Evolutionary conservation across 108 stramenopile genomes (phyloP).

Genomic region (Skeletonema marinoi): DNA sequence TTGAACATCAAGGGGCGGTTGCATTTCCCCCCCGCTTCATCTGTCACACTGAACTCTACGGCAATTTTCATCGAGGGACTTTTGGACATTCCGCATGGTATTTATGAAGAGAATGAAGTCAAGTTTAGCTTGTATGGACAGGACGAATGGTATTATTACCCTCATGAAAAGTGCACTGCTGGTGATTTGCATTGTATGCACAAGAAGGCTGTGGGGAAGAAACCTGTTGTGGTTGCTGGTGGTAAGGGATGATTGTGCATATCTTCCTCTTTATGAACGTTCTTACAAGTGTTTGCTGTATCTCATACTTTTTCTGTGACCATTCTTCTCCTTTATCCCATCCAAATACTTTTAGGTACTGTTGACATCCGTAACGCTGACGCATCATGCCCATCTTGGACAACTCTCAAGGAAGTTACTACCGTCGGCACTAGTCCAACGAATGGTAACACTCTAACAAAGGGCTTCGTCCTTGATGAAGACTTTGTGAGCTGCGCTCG

Average conservation of each 20-base stretch:
- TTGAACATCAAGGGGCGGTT: not conserved
- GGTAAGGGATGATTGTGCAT: not conserved
- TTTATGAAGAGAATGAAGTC: not conserved
- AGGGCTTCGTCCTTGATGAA: constrained; percentile 1
- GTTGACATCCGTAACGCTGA: constrained; percentile 1
- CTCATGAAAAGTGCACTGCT: not conserved
- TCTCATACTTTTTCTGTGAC: not conserved
- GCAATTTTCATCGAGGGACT: constrained; percentile 1
- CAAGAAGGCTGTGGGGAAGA: constrained; percentile 1
- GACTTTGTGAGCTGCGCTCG: not conserved
- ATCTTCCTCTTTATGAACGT: not conserved
- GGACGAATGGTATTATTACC: not conserved
- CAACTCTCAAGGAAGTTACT: constrained; percentile 1
- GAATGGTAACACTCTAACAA: not conserved
- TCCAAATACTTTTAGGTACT: not conserved
- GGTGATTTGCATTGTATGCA: constrained; percentile 6
- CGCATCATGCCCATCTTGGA: not conserved
- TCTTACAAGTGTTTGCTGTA: not conserved
- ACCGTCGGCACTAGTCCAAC: not conserved
- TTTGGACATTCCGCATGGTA: constrained; percentile 1
- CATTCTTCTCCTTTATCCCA: not conserved
- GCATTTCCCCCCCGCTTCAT: not conserved
- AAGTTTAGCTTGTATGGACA: not conserved
- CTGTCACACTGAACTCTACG: not conserved
- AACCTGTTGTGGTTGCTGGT: constrained; percentile 1